Conservation (phyloP, 2,329 filamentous ascomycete genomes). For the Phoma herbarum region DNA sequence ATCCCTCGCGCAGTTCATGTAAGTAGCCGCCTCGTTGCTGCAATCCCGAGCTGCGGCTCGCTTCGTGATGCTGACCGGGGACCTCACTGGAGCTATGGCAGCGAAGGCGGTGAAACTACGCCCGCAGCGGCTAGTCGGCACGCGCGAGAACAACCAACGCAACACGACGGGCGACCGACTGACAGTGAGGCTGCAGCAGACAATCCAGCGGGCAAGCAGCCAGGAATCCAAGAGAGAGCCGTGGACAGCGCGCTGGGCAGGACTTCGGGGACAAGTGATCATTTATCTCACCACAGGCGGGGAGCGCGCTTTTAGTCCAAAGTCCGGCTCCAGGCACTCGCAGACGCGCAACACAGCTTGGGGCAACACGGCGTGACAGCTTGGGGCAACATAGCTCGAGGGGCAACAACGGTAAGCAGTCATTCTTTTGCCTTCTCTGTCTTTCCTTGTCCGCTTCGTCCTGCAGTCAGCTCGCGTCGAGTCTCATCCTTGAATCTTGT, state of each 20-base stretch:
- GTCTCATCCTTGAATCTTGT: constrained; percentile 5
- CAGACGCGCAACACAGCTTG: constrained; percentile 42
- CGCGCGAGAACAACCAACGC: constrained; percentile 21
- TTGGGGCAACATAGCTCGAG: not conserved
- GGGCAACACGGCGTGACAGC: constrained; percentile 10
- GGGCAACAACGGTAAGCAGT: constrained; percentile 17
- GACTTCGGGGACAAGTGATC: constrained; percentile 11
- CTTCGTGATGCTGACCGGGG: constrained; percentile 25
- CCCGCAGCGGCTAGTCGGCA: constrained; percentile 26
- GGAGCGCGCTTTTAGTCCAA: constrained; percentile 28
- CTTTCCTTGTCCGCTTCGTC: constrained; percentile 8
- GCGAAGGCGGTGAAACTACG: constrained; percentile 22
- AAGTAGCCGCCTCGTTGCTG: constrained; percentile 41
- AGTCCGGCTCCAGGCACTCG: constrained; percentile 39
- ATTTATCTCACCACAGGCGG: constrained; percentile 21
- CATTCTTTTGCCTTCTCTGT: not conserved
- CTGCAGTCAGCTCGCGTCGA: constrained; percentile 4
- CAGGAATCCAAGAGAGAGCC: not conserved
- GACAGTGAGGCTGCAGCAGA: constrained; percentile 1
- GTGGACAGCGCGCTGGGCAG: constrained; percentile 5
- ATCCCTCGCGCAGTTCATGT: constrained; percentile 34
- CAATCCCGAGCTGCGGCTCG: constrained; percentile 26
- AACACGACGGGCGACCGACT: not conserved
- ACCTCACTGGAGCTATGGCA: constrained; percentile 26
- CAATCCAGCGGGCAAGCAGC: not conserved